Conservation (phyloP, 1,284 basidiomycete species). For the Neolentinus lepideus region DNA sequence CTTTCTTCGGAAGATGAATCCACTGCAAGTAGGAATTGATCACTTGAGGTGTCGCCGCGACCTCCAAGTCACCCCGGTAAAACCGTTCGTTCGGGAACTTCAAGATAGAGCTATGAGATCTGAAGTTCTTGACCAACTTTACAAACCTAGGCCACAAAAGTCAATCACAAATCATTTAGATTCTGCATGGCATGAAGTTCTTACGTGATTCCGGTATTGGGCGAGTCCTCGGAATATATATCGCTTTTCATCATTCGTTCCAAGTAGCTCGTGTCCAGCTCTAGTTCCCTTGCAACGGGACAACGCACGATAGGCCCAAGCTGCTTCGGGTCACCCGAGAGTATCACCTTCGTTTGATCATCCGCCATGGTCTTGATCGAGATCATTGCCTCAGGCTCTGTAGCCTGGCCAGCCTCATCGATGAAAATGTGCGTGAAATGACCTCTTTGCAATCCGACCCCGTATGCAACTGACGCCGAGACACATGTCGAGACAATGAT, state of each 20-base stretch:
- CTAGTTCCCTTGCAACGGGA: slow-evolving; percentile 33
- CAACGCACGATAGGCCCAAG: slow-evolving; percentile 49
- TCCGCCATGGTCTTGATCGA: slow-evolving; percentile 41
- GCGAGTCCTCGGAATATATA: slow-evolving; percentile 29
- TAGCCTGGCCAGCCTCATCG: slow-evolving; percentile 61
- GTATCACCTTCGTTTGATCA: slow-evolving; percentile 34
- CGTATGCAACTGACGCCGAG: slow-evolving; percentile 47
- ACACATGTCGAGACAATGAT: slow-evolving; percentile 58
- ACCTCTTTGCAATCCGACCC: slow-evolving; percentile 47
- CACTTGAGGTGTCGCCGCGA: slow-evolving; percentile 30
- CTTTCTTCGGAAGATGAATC: slow-evolving; percentile 23
- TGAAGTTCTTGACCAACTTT: slow-evolving; percentile 53
- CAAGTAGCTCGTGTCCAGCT: slow-evolving; percentile 42
- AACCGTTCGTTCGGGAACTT: slow-evolving; percentile 49
- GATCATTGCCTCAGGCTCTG: slow-evolving; percentile 50
- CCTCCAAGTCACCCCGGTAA: slow-evolving; percentile 43
- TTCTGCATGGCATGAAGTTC: slow-evolving; percentile 10
- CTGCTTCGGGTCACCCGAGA: slow-evolving; percentile 54
- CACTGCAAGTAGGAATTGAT: slow-evolving; percentile 16
- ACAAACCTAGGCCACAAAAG: slow-evolving; percentile 46
- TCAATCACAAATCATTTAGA: slow-evolving; percentile 1
- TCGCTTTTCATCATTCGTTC: slow-evolving; percentile 41
- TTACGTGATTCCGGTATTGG: slow-evolving; percentile 28
- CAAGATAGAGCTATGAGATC: slow-evolving; percentile 49
- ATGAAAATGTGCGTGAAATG: slow-evolving; percentile 61